Base-by-base conservation (phyloP, 805 yeast species). In the Trichomonascus vanleenenianus region DNA sequence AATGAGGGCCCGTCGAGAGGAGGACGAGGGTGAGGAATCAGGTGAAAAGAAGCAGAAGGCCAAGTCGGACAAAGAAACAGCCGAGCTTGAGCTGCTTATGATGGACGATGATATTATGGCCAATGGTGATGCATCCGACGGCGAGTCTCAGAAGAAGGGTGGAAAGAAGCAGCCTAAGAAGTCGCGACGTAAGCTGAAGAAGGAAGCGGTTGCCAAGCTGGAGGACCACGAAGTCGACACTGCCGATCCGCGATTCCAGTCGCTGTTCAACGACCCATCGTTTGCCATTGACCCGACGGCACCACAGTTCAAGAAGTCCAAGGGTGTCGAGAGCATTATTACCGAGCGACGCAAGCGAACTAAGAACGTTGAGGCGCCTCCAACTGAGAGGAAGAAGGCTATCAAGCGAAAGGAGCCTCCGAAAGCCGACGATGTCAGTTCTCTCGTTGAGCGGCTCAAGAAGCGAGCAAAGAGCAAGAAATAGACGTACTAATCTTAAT, bases 231-330 rank as follows among this genome's bases (percentile, higher is more conserved):
- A 68, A 42, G 76, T 88, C 38, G 88, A 86, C 57, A 76, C 85
- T 57, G 70, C 71, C 36, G 98, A 93, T 71, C 80, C 83, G 12
- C 81, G 98, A 67, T 93, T 93, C 71, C 74, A 74, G 40, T 94
- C 83, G 53, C 71, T 88, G 52, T 86, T 82, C 59, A 87, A 87
- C 57, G 81, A 79, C 50, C 96, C 85, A 51, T 93, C 83, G 50
- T 93, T 79, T 65, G 96, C 96, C 10, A 88, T 94, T 60, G 98
- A 94, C 65, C 95, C 97, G 18, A 81, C 94, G 16, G 79, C 74
- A 58, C 84, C 94, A n/a, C 95, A 86, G 61, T 91, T 77, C 72
- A 88, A 85, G 68, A 79, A 82, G 64, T 89, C 97, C 1, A 69
- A 78, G 14, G 87, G 93, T 20, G 89, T 91, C 95, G 81, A 82